Percentiles rank a stretch among this genome's conserved stretches.
Conservation (phyloP, 2,329 filamentous ascomycete genomes). For the Lachnellula suecica region DNA sequence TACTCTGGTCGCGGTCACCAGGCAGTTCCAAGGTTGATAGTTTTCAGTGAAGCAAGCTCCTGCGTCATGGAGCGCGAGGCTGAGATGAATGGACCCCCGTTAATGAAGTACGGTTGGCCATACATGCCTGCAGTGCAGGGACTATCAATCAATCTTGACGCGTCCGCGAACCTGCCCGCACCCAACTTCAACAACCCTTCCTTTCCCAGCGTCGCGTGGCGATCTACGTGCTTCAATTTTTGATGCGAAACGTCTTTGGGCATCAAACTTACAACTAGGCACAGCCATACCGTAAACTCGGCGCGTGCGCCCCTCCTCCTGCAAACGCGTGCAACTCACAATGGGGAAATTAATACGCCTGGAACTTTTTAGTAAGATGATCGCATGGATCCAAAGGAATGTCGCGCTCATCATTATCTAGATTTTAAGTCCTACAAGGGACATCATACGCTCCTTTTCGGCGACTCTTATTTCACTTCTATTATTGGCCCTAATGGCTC, state of each 20-base stretch:
- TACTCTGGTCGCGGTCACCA: no score
- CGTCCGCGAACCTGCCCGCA: neutral
- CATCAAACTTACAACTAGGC: neutral
- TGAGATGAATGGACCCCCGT: no score
- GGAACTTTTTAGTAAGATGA: slow-evolving; percentile 80
- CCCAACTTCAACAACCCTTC: neutral
- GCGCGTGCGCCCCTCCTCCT: slow-evolving; percentile 24
- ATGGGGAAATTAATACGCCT: slow-evolving; percentile 98
- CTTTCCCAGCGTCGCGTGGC: neutral
- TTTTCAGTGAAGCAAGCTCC: no score
- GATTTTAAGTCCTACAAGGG: slow-evolving; percentile 99
- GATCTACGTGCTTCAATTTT: neutral
- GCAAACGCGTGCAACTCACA: slow-evolving; percentile 38
- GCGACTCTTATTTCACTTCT: slow-evolving; percentile 97
- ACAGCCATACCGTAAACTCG: neutral
- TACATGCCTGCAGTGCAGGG: no score
- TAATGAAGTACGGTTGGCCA: no score
- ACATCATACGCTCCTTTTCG: slow-evolving; percentile 90
- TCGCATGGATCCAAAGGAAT: slow-evolving; percentile 1
- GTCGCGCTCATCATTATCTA: slow-evolving; percentile 37
- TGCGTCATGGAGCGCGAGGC: no score
- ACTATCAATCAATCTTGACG: neutral
- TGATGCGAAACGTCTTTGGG: neutral
- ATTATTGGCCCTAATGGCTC: slow-evolving; percentile 99
- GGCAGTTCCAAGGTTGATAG: no score